These are phyloP conservation scores for Ophiocordyceps camponoti-rufipedis DNA, from an alignment of 2,329 filamentous ascomycete species.

Conservation along the genomic window DNA sequence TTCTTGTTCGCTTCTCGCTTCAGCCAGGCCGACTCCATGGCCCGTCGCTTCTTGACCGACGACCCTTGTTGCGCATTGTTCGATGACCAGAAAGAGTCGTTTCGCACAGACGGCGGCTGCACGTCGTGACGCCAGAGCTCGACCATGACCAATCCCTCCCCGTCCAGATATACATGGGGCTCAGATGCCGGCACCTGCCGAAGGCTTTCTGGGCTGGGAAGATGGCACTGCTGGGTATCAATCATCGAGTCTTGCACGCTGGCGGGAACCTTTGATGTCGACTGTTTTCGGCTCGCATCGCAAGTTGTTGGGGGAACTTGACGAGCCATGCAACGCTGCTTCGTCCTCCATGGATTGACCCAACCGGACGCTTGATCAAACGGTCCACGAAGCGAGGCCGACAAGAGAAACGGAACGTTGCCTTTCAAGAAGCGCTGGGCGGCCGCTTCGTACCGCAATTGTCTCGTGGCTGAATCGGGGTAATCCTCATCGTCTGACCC, in stretches of 20 bases:
- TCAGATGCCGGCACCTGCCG: slow-evolving; percentile 13
- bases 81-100: slow-evolving; percentile 7
- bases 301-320: background rate
- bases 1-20: slow-evolving; percentile 13
- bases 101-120: background rate
- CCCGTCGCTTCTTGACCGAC: slow-evolving; percentile 9
- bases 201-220: slow-evolving; percentile 23
- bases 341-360: slow-evolving; percentile 15
- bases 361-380: slow-evolving; percentile 24
- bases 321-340: background rate
- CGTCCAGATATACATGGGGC: slow-evolving; percentile 12
- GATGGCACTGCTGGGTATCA: slow-evolving; percentile 16
- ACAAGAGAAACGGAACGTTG: slow-evolving; percentile 34
- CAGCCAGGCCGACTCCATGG: slow-evolving; percentile 13
- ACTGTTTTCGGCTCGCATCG: background rate
- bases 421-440: slow-evolving; percentile 41
- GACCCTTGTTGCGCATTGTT: slow-evolving; percentile 1
- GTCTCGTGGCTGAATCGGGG: slow-evolving; percentile 24
- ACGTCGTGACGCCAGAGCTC: slow-evolving; percentile 15
- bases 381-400: slow-evolving; percentile 42
- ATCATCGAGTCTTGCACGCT: slow-evolving; percentile 1
- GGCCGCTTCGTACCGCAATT: slow-evolving; percentile 37
- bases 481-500: slow-evolving; percentile 42
- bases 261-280: slow-evolving; percentile 2
- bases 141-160: slow-evolving; percentile 13